Percentiles rank a stretch among this genome's conserved stretches.
These are phyloP conservation scores for Hippophae gyantsensis DNA, from an alignment of 306 rosid genomes.

Conservation along the genomic window DNA sequence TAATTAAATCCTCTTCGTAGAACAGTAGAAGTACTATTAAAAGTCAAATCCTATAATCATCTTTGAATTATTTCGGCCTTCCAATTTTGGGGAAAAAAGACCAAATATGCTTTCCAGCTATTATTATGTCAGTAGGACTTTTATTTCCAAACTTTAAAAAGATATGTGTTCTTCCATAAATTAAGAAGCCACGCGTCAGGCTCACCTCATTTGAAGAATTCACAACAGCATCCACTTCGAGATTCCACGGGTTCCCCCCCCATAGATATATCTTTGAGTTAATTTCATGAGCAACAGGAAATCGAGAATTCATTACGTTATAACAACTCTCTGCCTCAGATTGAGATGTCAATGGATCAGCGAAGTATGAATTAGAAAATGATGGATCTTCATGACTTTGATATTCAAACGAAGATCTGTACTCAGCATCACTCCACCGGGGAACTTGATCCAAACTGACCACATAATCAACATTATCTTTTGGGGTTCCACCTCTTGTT, in stretches of 20 bases:
- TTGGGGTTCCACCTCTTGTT: conserved; percentile 47
- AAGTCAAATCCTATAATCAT: neutral
- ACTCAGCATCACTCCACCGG: conserved; percentile 84
- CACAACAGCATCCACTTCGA: conserved; percentile 97
- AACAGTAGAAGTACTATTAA: no score
- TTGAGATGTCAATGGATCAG: conserved; percentile 64
- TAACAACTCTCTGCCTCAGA: conserved; percentile 36
- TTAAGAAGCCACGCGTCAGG: neutral
- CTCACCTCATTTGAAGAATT: conserved; percentile 94
- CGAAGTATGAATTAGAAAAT: conserved; percentile 47
- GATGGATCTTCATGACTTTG: conserved; percentile 52
- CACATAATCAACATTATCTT: conserved; percentile 54
- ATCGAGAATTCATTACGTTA: conserved; percentile 46
- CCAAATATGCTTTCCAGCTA: neutral
- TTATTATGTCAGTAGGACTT: neutral
- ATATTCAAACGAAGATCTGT: conserved; percentile 42
- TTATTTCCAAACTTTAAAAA: neutral
- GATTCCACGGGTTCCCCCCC: conserved; percentile 97
- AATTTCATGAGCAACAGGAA: conserved; percentile 77
- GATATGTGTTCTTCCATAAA: neutral
- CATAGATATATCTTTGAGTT: conserved; percentile 81
- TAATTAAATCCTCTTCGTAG: no score
- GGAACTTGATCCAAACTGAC: conserved; percentile 90
- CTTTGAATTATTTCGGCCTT: no score
- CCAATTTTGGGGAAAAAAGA: no score